Evolutionary conservation across 2,329 filamentous ascomycete genomes (phyloP), one percentile per base, ranked within the genome.

Genomic region (Penicillium janthinellum): DNA sequence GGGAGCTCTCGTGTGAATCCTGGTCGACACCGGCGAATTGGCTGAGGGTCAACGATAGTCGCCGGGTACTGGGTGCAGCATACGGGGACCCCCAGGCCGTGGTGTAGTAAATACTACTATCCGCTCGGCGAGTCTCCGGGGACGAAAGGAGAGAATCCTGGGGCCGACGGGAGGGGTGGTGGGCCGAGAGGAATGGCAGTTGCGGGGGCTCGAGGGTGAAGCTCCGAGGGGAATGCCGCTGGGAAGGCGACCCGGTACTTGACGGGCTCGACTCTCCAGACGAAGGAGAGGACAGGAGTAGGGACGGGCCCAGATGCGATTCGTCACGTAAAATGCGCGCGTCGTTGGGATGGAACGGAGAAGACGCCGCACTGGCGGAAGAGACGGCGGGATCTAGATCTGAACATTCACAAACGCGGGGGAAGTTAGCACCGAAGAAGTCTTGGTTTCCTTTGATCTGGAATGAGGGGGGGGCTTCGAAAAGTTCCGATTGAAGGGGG

Each of bases 61-160:
- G 71, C 53, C 77, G 74, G 53, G 78, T 75, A 65, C 78, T 89
- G 12, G 83, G 80, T 41, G 88, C 84, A 57, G 90, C 88, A 78
- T 96, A 96, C 22, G 93, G 93, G 56, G 92, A 96, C 58, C 93
- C 93, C 92, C 93, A 96, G 74, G 89, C 93, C 51, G 92, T 89
- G 49, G 91, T 95, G 71, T 86, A 86, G 72, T 84, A 86, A 49
- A 81, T 74, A 64, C 78, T 81, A 59, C 80, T 82, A 63, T 82
- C 81, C 47, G 78, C 77, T 65, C 74, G 72, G 49, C 70, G 74
- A 64, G 78, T 76, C 39, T 76, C 73, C 38, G 76, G 74, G 17
- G 78, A 79, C 37, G 76, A 73, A n/a, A 72, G 69, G 37, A 70
- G 66, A 15, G 76, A 76, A 52, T 78, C 76, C 61, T 67, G 72